Percentiles rank a stretch among this genome's conserved stretches.
Conservation (phyloP, 1,284 basidiomycete genomes). For the Malassezia brasiliensis region DNA sequence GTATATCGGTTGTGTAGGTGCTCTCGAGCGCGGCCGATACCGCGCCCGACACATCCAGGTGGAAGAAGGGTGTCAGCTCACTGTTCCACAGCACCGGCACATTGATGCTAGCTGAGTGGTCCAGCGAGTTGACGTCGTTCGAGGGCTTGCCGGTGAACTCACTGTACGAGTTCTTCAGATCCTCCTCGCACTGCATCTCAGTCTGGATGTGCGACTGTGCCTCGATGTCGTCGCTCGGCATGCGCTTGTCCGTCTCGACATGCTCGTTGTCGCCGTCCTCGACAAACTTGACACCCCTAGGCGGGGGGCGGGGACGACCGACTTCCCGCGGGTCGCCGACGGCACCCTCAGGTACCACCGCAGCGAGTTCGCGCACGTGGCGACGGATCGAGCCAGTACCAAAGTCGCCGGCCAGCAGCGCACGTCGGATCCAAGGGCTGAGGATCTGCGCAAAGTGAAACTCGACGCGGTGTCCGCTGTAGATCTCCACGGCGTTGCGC, state of each 20-base stretch:
- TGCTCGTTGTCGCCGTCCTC: background rate
- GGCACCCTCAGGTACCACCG: slow-evolving; percentile 59
- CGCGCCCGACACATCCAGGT: slow-evolving; percentile 66
- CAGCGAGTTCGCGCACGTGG: slow-evolving; percentile 28
- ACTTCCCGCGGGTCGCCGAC: slow-evolving; percentile 13
- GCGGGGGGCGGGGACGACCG: background rate
- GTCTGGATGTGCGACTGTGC: background rate
- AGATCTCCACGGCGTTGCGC: slow-evolving; percentile 72
- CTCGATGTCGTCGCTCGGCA: background rate
- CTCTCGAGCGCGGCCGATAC: slow-evolving; percentile 48
- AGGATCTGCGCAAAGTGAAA: slow-evolving; percentile 82
- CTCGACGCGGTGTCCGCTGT: slow-evolving; percentile 67
- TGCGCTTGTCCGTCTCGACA: background rate
- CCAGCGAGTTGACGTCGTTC: background rate
- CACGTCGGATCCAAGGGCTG: slow-evolving; percentile 76
- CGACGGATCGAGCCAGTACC: slow-evolving; percentile 23
- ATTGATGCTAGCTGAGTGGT: slow-evolving; percentile 15
- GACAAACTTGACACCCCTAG: background rate
- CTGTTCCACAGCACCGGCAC: slow-evolving; percentile 49
- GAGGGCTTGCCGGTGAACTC: background rate
- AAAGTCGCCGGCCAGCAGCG: slow-evolving; percentile 31
- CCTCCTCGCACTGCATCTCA: background rate
- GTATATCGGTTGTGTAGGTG: background rate
- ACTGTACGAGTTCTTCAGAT: background rate
- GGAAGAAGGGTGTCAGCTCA: slow-evolving; percentile 67